Evolutionary conservation across 352 stramenopile genomes (phyloP).

Genomic region (Phytophthora chlamydospora): DNA sequence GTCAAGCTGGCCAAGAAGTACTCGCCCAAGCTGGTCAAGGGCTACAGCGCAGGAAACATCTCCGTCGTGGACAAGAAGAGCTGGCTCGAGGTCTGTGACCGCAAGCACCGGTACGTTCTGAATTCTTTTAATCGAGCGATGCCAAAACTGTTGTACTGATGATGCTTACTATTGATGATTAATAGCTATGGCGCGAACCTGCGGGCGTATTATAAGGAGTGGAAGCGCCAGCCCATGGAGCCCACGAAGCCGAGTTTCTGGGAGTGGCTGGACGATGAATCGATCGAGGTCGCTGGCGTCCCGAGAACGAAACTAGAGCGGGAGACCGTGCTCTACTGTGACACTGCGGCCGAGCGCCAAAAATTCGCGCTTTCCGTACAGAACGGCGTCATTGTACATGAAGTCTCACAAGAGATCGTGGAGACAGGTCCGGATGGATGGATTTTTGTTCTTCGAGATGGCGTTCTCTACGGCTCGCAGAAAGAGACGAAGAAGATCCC

Average conservation of each 20-base stretch:
- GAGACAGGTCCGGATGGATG: slow-evolving; percentile 93
- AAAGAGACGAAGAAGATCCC: slow-evolving; percentile 95
- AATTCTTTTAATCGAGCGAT: slow-evolving; percentile 4
- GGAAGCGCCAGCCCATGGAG: slow-evolving; percentile 86
- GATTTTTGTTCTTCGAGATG: slow-evolving; percentile 97
- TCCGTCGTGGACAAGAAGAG: slow-evolving; percentile 93
- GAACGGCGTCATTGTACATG: slow-evolving; percentile 69
- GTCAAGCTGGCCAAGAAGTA: slow-evolving; percentile 91
- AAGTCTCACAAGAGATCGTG: slow-evolving; percentile 76
- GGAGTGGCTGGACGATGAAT: slow-evolving; percentile 90
- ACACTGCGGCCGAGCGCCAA: slow-evolving; percentile 86
- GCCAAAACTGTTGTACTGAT: background rate
- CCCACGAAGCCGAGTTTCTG: slow-evolving; percentile 83
- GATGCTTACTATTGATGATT: slow-evolving; percentile 3
- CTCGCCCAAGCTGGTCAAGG: slow-evolving; percentile 88
- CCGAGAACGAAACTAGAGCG: slow-evolving; percentile 93
- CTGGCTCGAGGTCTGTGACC: slow-evolving; percentile 90
- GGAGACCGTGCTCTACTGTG: slow-evolving; percentile 96
- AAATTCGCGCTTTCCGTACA: slow-evolving; percentile 89
- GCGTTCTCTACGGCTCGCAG: slow-evolving; percentile 92
- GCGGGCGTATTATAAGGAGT: slow-evolving; percentile 97
- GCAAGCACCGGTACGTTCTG: slow-evolving; percentile 75
- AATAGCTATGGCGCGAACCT: slow-evolving; percentile 97
- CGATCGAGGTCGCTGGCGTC: slow-evolving; percentile 87
- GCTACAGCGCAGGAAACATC: slow-evolving; percentile 89